Conservation (phyloP, 2,329 filamentous ascomycete genomes). For the Colletotrichum cuscutae region DNA sequence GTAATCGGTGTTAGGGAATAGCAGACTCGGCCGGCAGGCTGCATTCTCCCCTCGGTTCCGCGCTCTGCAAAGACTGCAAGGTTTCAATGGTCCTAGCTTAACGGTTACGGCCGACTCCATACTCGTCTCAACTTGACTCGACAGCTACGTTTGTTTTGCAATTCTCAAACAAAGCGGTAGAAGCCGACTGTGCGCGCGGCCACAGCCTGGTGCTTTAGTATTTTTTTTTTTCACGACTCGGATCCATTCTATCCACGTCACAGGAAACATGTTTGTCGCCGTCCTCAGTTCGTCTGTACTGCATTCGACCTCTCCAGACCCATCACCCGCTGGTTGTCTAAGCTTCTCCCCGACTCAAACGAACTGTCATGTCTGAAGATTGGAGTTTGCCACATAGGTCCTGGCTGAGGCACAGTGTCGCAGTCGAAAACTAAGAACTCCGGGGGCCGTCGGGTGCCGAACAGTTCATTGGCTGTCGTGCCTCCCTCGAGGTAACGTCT, state of each 20-base stretch:
- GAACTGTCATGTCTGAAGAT: background rate
- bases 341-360: background rate
- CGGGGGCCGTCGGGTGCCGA: background rate
- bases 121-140: conserved; percentile 30
- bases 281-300: conserved; percentile 23
- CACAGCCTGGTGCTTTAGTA: background rate
- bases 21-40: conserved; percentile 15
- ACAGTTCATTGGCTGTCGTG: background rate
- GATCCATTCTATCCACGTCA: conserved; percentile 12
- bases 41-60: conserved; percentile 10
- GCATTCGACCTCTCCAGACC: background rate
- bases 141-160: background rate
- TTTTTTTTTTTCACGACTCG: conserved; percentile 13
- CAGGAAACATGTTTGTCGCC: conserved; percentile 12
- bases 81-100: background rate
- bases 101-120: conserved; percentile 9
- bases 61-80: background rate
- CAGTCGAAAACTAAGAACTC: background rate
- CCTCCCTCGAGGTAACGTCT: background rate
- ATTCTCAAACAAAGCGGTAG: conserved; percentile 8
- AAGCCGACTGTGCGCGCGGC: background rate
- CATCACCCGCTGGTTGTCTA: background rate
- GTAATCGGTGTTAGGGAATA: conserved; percentile 17
- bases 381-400: background rate
- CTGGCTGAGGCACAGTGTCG: background rate